Conservation (phyloP, 139 green algal species). For the Chlorella sp. region DNA sequence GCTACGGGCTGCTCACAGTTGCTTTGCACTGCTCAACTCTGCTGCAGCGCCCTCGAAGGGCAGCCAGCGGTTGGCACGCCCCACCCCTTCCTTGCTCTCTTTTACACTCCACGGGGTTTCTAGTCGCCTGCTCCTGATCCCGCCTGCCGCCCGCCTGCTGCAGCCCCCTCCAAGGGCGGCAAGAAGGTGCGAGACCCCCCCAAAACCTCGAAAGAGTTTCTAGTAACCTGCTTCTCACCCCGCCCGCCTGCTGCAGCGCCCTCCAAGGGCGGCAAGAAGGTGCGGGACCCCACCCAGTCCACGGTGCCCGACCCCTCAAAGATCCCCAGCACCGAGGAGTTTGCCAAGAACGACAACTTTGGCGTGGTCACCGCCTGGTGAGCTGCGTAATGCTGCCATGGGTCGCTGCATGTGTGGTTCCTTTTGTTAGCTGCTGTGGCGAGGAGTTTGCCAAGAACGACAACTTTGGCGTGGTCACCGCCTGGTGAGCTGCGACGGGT, state of each 20-base stretch:
- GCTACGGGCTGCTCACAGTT: too few relatives aligned
- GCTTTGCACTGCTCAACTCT: too few relatives aligned
- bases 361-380: conserved; percentile 28
- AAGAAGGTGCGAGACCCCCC: too few relatives aligned
- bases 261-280: conserved; percentile 34
- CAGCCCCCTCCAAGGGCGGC: not conserved
- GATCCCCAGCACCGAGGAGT: conserved; percentile 33
- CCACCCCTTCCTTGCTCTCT: too few relatives aligned
- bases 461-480: too few relatives aligned
- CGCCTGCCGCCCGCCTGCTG: not conserved
- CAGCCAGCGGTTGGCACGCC: too few relatives aligned
- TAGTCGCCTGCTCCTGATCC: too few relatives aligned
- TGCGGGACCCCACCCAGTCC: conserved; percentile 27
- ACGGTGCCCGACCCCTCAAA: conserved; percentile 19
- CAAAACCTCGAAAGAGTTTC: too few relatives aligned
- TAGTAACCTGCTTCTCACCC: too few relatives aligned
- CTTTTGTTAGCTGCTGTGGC: not conserved
- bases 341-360: conserved; percentile 26
- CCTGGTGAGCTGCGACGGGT: not conserved
- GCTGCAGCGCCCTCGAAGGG: not conserved
- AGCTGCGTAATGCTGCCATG: not conserved
- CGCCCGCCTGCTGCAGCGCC: conserved; percentile 2
- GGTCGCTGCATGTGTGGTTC: too few relatives aligned
- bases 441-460: not conserved
- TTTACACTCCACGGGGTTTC: too few relatives aligned